Percentiles rank a stretch among this genome's conserved stretches.
These are phyloP conservation scores for Sarcocystis neurona DNA, from an alignment of 169 alveolate genomes.

Conservation along the genomic window DNA sequence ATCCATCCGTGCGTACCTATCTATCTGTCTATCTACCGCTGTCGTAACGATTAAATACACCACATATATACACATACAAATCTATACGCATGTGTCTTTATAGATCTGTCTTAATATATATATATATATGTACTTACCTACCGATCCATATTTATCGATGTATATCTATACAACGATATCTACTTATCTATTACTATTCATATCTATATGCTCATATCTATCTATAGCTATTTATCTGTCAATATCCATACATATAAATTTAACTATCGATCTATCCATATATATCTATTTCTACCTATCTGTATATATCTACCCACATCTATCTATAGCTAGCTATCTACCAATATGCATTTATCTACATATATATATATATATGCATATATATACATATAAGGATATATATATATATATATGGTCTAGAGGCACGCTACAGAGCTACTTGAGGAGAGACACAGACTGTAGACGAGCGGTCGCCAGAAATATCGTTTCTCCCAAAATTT, in stretches of 20 bases:
- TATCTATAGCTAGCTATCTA: background rate
- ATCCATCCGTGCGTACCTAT: too few species aligned
- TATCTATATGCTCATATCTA: background rate
- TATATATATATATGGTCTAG: background rate
- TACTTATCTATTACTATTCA: background rate
- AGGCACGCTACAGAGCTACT: too few species aligned
- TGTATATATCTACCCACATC: background rate
- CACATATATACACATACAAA: background rate
- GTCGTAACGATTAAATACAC: too few species aligned
- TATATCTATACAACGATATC: background rate
- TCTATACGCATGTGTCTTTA: background rate
- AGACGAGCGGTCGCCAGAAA: too few species aligned
- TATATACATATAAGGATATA: background rate
- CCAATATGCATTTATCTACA: background rate
- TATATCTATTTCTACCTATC: background rate
- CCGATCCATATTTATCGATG: background rate
- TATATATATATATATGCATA: background rate
- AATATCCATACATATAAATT: background rate
- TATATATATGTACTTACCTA: background rate
- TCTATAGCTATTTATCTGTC: background rate
- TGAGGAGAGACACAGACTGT: background rate
- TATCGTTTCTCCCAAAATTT: too few species aligned
- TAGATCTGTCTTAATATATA: background rate
- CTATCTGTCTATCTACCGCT: too few species aligned
- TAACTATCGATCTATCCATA: background rate